These are phyloP conservation scores for Erythrophleum ivorense DNA, from an alignment of 331 rosid species.

Conservation along the genomic window DNA sequence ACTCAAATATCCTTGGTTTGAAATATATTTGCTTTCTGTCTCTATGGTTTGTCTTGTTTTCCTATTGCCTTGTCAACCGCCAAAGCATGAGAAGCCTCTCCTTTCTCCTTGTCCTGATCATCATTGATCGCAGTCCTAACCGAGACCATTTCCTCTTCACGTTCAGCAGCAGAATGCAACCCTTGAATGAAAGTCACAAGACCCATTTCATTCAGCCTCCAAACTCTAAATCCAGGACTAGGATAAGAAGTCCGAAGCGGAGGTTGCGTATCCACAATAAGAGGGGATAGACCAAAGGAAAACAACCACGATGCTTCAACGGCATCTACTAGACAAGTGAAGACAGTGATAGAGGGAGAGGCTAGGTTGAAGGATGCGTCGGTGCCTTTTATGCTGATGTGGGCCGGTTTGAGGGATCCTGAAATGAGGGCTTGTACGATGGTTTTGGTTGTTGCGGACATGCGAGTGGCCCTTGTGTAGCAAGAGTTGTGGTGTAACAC, in stretches of 20 bases:
- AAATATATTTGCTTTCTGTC: background rate
- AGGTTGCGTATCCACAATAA: background rate
- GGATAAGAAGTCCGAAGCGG: background rate
- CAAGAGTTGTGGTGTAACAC: background rate
- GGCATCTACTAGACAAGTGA: background rate
- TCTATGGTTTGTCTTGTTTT: background rate
- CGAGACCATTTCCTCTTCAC: background rate
- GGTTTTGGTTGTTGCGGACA: slow-evolving; percentile 23
- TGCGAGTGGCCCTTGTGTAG: slow-evolving; percentile 2
- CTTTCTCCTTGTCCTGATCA: background rate
- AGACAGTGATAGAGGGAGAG: background rate
- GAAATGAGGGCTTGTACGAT: background rate
- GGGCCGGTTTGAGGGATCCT: background rate
- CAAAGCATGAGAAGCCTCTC: background rate
- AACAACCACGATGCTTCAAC: background rate
- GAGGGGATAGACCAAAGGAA: background rate
- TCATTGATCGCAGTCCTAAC: background rate
- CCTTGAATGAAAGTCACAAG: background rate
- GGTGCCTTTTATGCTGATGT: background rate
- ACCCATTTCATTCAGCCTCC: slow-evolving; percentile 25
- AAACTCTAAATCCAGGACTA: background rate
- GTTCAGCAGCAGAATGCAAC: background rate
- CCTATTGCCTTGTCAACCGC: background rate
- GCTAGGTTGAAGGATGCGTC: background rate
- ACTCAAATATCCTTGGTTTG: background rate